Conservation (phyloP, 805 yeast genomes). For the Kodamaea neixiangensis region DNA sequence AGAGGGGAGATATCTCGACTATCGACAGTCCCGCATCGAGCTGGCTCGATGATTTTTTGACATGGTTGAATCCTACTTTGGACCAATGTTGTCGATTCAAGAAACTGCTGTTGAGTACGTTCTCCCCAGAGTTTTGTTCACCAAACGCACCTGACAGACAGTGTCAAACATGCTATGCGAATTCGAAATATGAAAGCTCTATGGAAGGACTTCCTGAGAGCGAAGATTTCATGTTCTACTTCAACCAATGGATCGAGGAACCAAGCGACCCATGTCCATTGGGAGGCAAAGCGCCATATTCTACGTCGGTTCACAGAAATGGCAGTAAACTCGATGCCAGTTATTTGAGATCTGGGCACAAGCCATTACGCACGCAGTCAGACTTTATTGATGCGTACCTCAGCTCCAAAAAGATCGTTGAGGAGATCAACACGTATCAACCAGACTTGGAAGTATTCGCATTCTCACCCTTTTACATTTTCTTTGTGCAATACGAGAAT, state of each 20-base stretch:
- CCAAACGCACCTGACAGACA: slow-evolving; percentile 67
- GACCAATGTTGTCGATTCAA: slow-evolving; percentile 82
- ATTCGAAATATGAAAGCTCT: slow-evolving; percentile 63
- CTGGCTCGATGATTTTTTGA: slow-evolving; percentile 90
- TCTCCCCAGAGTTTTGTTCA: slow-evolving; percentile 55
- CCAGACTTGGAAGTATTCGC: slow-evolving; percentile 66
- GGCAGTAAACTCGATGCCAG: slow-evolving; percentile 51
- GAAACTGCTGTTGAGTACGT: slow-evolving; percentile 40
- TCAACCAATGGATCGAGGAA: slow-evolving; percentile 80
- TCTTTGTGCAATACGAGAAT: slow-evolving; percentile 82
- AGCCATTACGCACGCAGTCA: slow-evolving; percentile 74
- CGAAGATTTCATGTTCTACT: slow-evolving; percentile 67
- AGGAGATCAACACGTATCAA: slow-evolving; percentile 48
- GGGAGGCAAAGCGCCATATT: slow-evolving; percentile 94
- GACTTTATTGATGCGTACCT: slow-evolving; percentile 83
- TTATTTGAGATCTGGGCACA: slow-evolving; percentile 78
- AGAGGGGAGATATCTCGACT: slow-evolving; percentile 62
- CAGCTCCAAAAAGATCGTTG: slow-evolving; percentile 66
- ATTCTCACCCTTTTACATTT: slow-evolving; percentile 89
- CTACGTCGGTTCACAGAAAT: slow-evolving; percentile 53
- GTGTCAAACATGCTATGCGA: slow-evolving; percentile 72
- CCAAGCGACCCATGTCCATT: slow-evolving; percentile 89
- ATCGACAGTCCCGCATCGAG: slow-evolving; percentile 82
- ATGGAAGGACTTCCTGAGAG: slow-evolving; percentile 85
- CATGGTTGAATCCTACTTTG: slow-evolving; percentile 83